A percentile compares a stretch with the other conserved stretches of the same genome.
Evolutionary conservation across 257 asterid genomes (phyloP).

Genomic region (Fraxinus cuspidata): DNA sequence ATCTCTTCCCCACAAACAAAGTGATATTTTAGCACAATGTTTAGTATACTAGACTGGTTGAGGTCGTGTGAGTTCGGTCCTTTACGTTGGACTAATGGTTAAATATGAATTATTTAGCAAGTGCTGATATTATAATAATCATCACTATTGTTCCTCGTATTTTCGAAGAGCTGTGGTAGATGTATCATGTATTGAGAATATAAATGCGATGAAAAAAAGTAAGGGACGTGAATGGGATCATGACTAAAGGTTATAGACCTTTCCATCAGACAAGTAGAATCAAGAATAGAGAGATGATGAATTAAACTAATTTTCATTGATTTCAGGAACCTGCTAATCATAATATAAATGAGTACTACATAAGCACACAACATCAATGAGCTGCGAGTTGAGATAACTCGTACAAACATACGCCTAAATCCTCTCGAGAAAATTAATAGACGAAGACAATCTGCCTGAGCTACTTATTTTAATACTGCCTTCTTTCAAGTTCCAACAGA

Average conservation of each 20-base stretch:
- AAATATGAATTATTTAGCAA: background rate
- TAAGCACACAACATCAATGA: constrained; percentile 23
- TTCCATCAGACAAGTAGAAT: background rate
- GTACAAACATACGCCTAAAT: constrained; percentile 11
- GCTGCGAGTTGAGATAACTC: constrained; percentile 34
- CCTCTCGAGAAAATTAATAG: constrained; percentile 1
- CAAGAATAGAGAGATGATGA: background rate
- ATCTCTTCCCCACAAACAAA: background rate
- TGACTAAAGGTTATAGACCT: no score
- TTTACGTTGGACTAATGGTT: background rate
- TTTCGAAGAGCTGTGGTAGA: background rate
- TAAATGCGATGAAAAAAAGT: no score
- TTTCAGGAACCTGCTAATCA: constrained; percentile 17
- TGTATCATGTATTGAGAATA: background rate
- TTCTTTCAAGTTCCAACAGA: constrained; percentile 13
- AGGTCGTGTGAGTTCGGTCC: background rate
- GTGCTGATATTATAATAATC: background rate
- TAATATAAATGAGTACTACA: constrained; percentile 25
- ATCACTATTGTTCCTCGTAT: background rate
- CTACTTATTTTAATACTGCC: constrained; percentile 18
- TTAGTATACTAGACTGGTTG: background rate
- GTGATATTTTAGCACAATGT: background rate
- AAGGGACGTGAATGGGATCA: no score
- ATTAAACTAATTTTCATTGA: background rate
- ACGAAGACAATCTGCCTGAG: constrained; percentile 5